Base-by-base conservation (phyloP, 1,284 basidiomycete species). In the Cutaneotrichosporon spelunceum region DNA sequence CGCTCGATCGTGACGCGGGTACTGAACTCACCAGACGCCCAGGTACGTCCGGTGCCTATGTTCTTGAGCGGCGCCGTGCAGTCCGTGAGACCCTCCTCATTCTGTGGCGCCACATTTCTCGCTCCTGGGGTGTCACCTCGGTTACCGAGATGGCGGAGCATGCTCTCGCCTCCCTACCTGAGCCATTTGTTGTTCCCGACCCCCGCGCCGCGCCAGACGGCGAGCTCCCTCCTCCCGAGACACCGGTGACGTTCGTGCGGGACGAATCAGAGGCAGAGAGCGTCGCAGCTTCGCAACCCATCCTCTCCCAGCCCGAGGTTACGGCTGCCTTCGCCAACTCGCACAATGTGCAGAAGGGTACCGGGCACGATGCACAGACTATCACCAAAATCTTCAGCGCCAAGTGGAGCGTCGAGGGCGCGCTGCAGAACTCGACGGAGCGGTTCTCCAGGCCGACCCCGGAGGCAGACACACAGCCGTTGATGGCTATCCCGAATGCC, bases 401-500 rank as follows among this genome's bases (percentile, higher is more conserved):
- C 1, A 81, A 80, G 36, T 95, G 92, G 92, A 86, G 86, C 4
- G 83, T 88, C 14, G 86, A 91, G 61, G 77, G 80, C n/a, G 90
- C 90, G 30, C 79, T 92, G 53, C 84, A 81, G 67, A 86, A 90
- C 60, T 88, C 56, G 21, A 50, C 60, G 30, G 61, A 65, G 60
- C 59, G 66, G n/a, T 59, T 50, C 53, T 5, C 53, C 39, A 34
- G 59, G 16, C 23, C 59, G 26, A 33, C 59, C 3, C 23, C 34
- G 4, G 42, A 19, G 16, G 39, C 26, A 13, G 24, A 44, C 14
- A 21, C n/a, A 19, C 8, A 44, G 10, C 29, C 19, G 56, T 80
- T 93, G 61, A 93, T 92, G 90, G 88, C 89, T 64, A 89, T 90
- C 62, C 89, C 92, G 66, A 93, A 93, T 74, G 81, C 89, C 26